Evolutionary conservation across 495 filamentous ascomycete genomes (phyloP), one percentile per base, ranked within the genome.

Genomic region (Penicillium goetzii): DNA sequence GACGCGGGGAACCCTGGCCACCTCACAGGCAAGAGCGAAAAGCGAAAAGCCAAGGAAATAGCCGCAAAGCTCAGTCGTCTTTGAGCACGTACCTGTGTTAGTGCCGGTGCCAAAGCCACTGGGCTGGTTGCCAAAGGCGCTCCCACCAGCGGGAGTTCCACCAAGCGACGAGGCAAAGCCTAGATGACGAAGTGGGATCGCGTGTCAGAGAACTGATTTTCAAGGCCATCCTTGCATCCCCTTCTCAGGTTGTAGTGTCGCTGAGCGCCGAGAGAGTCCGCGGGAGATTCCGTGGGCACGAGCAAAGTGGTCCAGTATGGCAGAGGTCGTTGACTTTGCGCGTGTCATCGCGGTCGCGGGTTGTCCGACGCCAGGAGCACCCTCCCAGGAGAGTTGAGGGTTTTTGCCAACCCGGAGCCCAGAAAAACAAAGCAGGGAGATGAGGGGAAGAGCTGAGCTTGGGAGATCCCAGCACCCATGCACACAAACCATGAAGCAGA

Each of bases 81-180:
- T 34, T 71, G 72, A 72, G 70, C 77, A 84, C 78, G 78, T 86
- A 80, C 79, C 83, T 81, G 81, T 81, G 72, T 85, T 85, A 68
- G 86, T 76, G 63, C 85, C 85, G 68, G 85, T 74, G 64, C 85
- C 85, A 67, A 88, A 87, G 70, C 82, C 81, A 68, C 81, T 79
- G 64, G 75, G 76, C 50, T 71, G 74, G 67, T 78, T 79, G 60
- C 64, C 68, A 68, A 85, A 84, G 41, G 81, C 68, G 62, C 78
- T 69, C 63, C 78, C 74, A 40, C 79, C 76, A 26, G 64, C 62
- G 59, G 72, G 73, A 40, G 64, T 72, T 52, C 74, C 65, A 68
- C 76, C 76, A 66, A 77, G 79, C 28, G 73, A 68, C 51, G 75
- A 72, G 57, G 76, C 85, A 80, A 87, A 87, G 78, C 84, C 85